Evolutionary conservation across 371 early-diverging fungal genomes (phyloP), one percentile per base, ranked within the genome.

Genomic region (Syncephalastrum contaminatum): DNA sequence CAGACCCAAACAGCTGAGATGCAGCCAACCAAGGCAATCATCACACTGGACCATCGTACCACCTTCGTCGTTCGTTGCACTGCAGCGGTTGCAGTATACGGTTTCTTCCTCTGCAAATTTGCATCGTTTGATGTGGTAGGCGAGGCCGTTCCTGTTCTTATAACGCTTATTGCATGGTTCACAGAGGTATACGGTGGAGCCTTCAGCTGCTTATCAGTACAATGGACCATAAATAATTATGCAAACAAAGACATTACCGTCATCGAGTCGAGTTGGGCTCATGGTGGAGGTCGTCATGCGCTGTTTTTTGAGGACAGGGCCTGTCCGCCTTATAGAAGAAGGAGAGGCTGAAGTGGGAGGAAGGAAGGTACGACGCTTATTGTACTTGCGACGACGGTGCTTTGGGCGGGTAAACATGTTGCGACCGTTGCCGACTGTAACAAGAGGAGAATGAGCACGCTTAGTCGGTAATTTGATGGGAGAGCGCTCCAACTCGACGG

Each of bases 41-140:
- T 80, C 83, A 46, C 83, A 83, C 52, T 81, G 78, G 2, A 83
- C 66, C 73, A 79, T 69, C 2, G 67, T 59, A 13, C 70, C 69
- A 14, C 19, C 43, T 40, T 51, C 51, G 51, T 51, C 51, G 41
- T 51, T 51, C 19, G 39, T 25, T 3, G 25, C 13, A 41, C 19
- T 47, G 16, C 19, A 42, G 4, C 22, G 56, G 18, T 10, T 30
- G 36, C 36, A 30, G 12, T 30, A 30, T 2, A 30, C 36, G 10
- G 36, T 30, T 30, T 30, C 36, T 30, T 30, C 36, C 36, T 30
- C 36, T 30, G 36, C 36, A 10, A 30, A 49, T 16, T 66, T 64
- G 58, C 84, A 83, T 40, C 73, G 72, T 4, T 72, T 69, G 48
- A 68, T 50, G 55, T 83, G 84, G 40, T 77, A 70, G 0, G 54